Conservation (phyloP, 177 flowering plant genomes). For the Vitis hybrid region DNA sequence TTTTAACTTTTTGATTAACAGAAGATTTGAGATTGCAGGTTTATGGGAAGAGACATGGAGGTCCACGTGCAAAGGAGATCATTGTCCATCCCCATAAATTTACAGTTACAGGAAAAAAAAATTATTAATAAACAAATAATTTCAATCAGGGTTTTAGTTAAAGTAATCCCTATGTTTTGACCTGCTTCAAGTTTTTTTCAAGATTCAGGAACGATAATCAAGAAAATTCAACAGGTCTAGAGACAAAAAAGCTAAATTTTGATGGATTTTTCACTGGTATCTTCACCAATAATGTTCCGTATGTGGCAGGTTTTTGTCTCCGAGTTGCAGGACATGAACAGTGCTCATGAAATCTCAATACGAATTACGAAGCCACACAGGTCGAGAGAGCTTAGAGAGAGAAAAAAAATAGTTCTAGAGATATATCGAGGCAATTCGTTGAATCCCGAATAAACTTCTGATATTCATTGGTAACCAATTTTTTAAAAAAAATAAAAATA, state of each 20-base stretch:
- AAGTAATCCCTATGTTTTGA: conserved; percentile 17
- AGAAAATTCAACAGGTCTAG: conserved; percentile 4
- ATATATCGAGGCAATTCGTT: too few species aligned
- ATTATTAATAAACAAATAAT: conserved; percentile 2
- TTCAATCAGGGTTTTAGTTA: neutral
- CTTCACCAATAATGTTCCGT: conserved; percentile 11
- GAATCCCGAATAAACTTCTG: too few species aligned
- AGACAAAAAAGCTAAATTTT: neutral
- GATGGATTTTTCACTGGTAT: too few species aligned
- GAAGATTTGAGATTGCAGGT: conserved; percentile 23
- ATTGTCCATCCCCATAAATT: conserved; percentile 54
- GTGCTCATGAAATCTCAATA: too few species aligned
- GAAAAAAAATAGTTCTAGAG: too few species aligned
- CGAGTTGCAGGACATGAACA: conserved; percentile 5
- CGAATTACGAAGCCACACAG: too few species aligned
- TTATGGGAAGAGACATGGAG: conserved; percentile 36
- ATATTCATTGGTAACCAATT: too few species aligned
- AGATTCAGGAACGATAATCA: conserved; percentile 26
- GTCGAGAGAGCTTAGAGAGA: too few species aligned
- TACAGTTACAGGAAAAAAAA: neutral
- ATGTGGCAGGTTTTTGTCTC: conserved; percentile 24
- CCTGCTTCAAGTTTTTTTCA: conserved; percentile 15
- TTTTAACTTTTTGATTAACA: conserved; percentile 1
- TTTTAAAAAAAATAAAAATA: too few species aligned
- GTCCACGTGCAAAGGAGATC: conserved; percentile 62